Percentiles rank a stretch among this genome's conserved stretches.
Conservation (phyloP, 2,329 filamentous ascomycete species). For the Fusarium pseudocircinatum region DNA sequence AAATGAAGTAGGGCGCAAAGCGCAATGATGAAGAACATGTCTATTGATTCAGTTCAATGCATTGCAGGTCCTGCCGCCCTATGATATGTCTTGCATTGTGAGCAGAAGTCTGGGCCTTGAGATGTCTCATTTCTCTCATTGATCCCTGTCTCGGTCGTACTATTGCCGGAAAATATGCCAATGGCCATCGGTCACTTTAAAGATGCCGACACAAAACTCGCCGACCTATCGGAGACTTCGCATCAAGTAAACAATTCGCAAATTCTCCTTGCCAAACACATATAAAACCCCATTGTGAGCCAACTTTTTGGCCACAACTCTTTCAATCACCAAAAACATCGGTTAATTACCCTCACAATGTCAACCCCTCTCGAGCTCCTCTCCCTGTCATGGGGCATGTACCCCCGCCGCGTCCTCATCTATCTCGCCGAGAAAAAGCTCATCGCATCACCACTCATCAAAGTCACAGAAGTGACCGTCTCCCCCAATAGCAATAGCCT, state of each 20-base stretch:
- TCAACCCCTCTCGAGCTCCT: slow-evolving; percentile 21
- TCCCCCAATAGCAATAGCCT: neutral
- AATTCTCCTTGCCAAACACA: neutral
- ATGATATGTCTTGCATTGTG: neutral
- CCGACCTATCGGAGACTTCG: slow-evolving; percentile 2
- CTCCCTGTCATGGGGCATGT: slow-evolving; percentile 22
- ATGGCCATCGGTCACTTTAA: neutral
- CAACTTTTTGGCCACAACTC: accelerated
- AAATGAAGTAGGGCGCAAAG: accelerated
- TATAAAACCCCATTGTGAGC: neutral
- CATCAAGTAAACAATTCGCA: neutral
- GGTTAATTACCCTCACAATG: neutral
- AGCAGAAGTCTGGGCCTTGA: accelerated
- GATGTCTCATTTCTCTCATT: accelerated
- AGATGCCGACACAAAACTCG: neutral
- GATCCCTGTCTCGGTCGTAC: accelerated
- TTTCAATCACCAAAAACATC: accelerated
- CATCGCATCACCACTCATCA: slow-evolving; percentile 6
- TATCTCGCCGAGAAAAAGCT: slow-evolving; percentile 25
- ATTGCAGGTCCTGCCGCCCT: neutral
- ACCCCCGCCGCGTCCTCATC: slow-evolving; percentile 19
- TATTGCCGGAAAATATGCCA: no score
- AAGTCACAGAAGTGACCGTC: neutral
- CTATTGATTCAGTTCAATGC: neutral
- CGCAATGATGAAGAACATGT: accelerated